Percentiles rank a stretch among this genome's conserved stretches.
These are phyloP conservation scores for Aspergillus quadrilineatus DNA, from an alignment of 2,329 filamentous ascomycete species.

Conservation along the genomic window DNA sequence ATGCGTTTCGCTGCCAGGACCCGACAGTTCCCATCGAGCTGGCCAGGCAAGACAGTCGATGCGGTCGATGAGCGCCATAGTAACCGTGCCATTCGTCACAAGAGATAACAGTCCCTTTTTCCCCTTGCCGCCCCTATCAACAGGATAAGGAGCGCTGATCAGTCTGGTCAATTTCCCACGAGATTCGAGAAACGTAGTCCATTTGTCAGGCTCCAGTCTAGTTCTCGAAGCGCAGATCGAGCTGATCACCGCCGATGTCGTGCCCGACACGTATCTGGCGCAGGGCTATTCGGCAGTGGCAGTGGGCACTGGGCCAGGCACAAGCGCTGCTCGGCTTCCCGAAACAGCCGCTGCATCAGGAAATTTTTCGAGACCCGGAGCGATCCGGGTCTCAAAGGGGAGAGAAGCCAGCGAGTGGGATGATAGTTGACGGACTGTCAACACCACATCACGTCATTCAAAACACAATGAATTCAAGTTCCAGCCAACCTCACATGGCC, in stretches of 20 bases:
- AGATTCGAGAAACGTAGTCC: not conserved
- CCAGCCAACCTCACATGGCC: not conserved
- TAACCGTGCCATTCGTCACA: too few relatives aligned
- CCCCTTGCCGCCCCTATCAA: too few relatives aligned
- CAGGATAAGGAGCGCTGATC: not conserved
- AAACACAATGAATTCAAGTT: not conserved
- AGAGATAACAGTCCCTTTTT: too few relatives aligned
- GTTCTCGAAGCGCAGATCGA: not conserved
- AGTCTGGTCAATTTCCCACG: not conserved
- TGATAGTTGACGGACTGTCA: too few relatives aligned
- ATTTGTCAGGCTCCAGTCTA: not conserved
- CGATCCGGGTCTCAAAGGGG: not conserved
- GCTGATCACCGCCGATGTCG: not conserved
- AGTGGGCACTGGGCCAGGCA: not conserved
- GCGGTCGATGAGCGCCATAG: too few relatives aligned
- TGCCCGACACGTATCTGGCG: not conserved
- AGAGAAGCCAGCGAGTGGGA: too few relatives aligned
- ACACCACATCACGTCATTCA: not conserved
- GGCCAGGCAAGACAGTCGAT: too few relatives aligned
- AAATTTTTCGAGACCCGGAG: not conserved
- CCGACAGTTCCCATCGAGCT: too few relatives aligned
- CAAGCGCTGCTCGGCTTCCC: not conserved
- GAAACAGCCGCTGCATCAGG: not conserved
- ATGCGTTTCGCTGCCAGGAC: not conserved
- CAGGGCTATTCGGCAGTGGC: not conserved